phyloP scores from a whole-genome alignment of 2,329 filamentous ascomycete species.

The Arthrobotrys musiformis region DNA sequence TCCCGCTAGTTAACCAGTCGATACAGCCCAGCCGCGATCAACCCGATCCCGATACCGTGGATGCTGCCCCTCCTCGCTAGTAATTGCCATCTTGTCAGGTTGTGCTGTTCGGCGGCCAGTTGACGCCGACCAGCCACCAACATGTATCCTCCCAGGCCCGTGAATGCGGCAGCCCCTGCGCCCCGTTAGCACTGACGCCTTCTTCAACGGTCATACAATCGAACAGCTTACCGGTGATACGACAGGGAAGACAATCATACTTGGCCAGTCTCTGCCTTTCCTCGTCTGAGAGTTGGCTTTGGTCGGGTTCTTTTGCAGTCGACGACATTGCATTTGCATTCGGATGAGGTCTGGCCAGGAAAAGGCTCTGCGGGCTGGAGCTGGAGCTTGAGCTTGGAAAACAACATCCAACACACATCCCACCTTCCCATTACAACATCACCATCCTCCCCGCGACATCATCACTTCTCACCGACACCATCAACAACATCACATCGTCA shows the following conservation, averaged over 20 bases:
- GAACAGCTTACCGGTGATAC: conserved; percentile 72
- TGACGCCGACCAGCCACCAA: conserved; percentile 79
- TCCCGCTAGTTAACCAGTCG: conserved; percentile 36
- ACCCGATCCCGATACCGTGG: conserved; percentile 46
- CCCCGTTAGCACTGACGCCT: not conserved
- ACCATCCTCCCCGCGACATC: not conserved
- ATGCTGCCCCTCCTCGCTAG: conserved; percentile 45
- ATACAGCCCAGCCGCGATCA: conserved; percentile 45
- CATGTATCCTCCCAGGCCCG: conserved; percentile 80
- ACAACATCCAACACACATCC: conserved; percentile 32
- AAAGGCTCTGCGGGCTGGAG: not conserved
- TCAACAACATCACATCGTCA: conserved; percentile 60
- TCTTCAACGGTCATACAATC: not conserved
- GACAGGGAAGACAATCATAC: conserved; percentile 75
- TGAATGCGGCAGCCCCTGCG: conserved; percentile 77
- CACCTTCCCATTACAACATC: conserved; percentile 15
- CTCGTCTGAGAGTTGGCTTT: conserved; percentile 19
- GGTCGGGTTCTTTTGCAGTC: not conserved
- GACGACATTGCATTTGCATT: conserved; percentile 23
- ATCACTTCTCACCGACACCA: conserved; percentile 64
- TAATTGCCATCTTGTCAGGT: conserved; percentile 61
- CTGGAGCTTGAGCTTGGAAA: not conserved
- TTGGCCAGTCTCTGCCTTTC: conserved; percentile 47
- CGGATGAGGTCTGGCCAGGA: not conserved
- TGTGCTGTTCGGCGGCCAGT: conserved; percentile 71